Evolutionary conservation across 1,139 yeast genomes (phyloP), one percentile per base, ranked within the genome.

Genomic region (Diutina sp.): DNA sequence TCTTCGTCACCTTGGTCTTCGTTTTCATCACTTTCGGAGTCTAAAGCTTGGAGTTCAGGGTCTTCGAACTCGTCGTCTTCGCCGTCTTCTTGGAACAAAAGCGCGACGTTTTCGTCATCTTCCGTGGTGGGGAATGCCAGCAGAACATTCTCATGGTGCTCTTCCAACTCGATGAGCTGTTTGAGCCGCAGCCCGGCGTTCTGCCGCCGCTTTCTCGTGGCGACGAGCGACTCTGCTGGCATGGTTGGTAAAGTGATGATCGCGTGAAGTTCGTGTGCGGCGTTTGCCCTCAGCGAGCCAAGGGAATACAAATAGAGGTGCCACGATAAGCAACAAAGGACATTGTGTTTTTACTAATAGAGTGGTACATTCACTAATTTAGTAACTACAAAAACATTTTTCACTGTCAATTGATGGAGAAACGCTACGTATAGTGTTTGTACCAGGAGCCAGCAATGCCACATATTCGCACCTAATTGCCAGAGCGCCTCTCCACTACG

Each of bases 171-270:
- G 29, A 93, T 73, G 62, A 93, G 76, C 59, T 84, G 84, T 65
- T 83, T 82, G 65, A 93, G 74, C 58, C 95, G 76, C 56, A 90
- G 86, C 11, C 99, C 99, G 1, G 99, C 99, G 70, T 93, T 93
- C 55, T 90, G 71, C 56, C 99, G 82, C 61, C 90, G 78, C 58
- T 83, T 72, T 60, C 97, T 79, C 6, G 95, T 85, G 14, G 88
- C 83, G 63, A 87, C 84, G 61, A 84, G 72, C 41, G 41, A 35
- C 41, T 35, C 41, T 35, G 41, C 41, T 35, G 41, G 41, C 41
- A 35, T 35, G 41, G 41, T 35, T 12, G 14, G 14, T 12, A 11
- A n/a, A 11, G 41, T 35, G 41, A 35, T 35, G 41, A 35, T 35
- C 41, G 41, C 41, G 41, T 35, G 41, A 35, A 35, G 11, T 35